Base-by-base conservation (phyloP, 176 grass and related monocot genomes). In the Ampelocalamus luodianensis region DNA sequence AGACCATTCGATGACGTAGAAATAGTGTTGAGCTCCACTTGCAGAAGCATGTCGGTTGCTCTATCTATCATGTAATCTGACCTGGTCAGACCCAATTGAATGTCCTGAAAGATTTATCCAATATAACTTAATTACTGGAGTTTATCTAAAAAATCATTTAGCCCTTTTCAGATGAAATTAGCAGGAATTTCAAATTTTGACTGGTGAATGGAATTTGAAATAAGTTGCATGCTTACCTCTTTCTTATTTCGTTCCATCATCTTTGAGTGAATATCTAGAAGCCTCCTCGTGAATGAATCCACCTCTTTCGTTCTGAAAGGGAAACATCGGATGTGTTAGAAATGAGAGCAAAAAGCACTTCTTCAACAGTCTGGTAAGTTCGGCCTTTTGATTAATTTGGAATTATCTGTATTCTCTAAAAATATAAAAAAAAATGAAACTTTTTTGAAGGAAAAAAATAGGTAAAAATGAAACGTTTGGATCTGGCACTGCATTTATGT, bases 11-110 rank as follows among this genome's bases (percentile, higher is more conserved):
- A 93, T 34, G 88, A 93, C 13, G 88, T 90, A 37, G 91, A 93
- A 74, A 90, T 90, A 5, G 88, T 93, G 82, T 93, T 93, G 22
- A 93, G 88, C 79, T 93, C 91, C 29, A 90, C 87, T 88, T 93
- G 91, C 58, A 93, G 84, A 82, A 93, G 88, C 49, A 66, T 66
- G 42, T 83, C 77, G 7, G 88, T 90, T 79, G 80, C 82, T 51
- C 72, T 60, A 86, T 93, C 91, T 39, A 93, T 14, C 91, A 93
- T 90, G 80, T 90, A 93, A 69, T 93, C 91, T 59, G 88, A 93
- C 62, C 91, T 87, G 29, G 89, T 89, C 24, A 93, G 71, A 68
- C 91, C 88, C 65, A 93, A 39, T 24, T 86, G 78, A 51, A 90
- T 85, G 18, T 93, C 74, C 91, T 93, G 85, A 86, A 77, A 89